Percentiles rank a stretch among this genome's conserved stretches.
Conservation (phyloP, 805 yeast genomes). For the Candida xyloterini region DNA sequence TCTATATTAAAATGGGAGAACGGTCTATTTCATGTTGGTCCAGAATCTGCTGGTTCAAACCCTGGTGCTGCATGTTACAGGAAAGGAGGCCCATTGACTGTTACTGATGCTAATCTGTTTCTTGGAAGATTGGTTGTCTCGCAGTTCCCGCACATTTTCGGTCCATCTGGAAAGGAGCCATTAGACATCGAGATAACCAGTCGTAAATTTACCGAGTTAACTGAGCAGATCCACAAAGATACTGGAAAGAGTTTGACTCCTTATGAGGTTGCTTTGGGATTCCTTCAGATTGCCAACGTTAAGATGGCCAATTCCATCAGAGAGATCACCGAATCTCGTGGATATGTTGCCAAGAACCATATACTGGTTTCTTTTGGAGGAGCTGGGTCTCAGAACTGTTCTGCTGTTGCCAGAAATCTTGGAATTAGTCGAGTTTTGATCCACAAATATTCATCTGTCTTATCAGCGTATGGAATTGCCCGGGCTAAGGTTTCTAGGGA, state of each 20-base stretch:
- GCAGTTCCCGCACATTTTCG: slow-evolving; percentile 44
- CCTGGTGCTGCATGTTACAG: slow-evolving; percentile 51
- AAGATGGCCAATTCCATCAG: slow-evolving; percentile 48
- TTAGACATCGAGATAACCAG: slow-evolving; percentile 35
- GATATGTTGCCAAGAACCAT: slow-evolving; percentile 41
- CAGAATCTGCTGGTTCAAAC: slow-evolving; percentile 45
- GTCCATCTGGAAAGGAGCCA: slow-evolving; percentile 40
- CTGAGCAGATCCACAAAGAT: slow-evolving; percentile 34
- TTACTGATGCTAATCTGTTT: slow-evolving; percentile 45
- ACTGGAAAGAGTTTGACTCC: slow-evolving; percentile 34
- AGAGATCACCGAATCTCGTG: slow-evolving; percentile 44
- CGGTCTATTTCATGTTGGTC: slow-evolving; percentile 45
- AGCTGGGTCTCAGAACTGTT: slow-evolving; percentile 48
- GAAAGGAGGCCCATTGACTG: slow-evolving; percentile 46
- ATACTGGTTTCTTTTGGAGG: slow-evolving; percentile 48
- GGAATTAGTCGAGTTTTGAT: slow-evolving; percentile 40
- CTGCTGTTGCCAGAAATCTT: slow-evolving; percentile 41
- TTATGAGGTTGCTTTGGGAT: slow-evolving; percentile 45
- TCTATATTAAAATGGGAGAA: slow-evolving; percentile 34
- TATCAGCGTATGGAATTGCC: slow-evolving; percentile 42
- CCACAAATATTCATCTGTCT: slow-evolving; percentile 45
- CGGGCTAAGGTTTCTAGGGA: slow-evolving; percentile 54
- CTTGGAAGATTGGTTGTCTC: slow-evolving; percentile 41
- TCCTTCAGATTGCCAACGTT: slow-evolving; percentile 43
- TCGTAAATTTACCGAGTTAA: slow-evolving; percentile 36